Evolutionary conservation across 768 basidiomycete genomes (phyloP), one percentile per base, ranked within the genome.

Genomic region (Dentipellis fragilis): DNA sequence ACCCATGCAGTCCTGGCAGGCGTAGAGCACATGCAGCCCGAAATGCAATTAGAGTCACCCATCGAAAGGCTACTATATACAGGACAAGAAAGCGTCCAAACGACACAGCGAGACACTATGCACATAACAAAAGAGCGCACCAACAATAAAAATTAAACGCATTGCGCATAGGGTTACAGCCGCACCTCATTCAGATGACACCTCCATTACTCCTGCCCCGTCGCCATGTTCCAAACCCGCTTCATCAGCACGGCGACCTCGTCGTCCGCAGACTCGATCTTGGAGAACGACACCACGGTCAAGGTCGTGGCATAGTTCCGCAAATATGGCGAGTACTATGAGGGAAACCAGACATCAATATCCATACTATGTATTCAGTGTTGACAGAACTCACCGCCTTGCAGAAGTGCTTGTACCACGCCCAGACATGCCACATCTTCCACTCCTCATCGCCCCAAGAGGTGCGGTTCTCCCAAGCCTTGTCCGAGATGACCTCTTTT

Each of bases 361-460:
- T 48, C 36, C 29, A 6, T 56, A 58, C 35, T 7, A 6, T 23
- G 14, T 7, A 37, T 45, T 19, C 10, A 23, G 53, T n/a, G n/a
- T n/a, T n/a, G n/a, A n/a, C 35, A 35, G 54, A 39, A 22, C 39
- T 11, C 54, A 93, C 92, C 67, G 72, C 76, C 63, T 90, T 76
- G 68, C 87, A 89, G 72, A 92, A 93, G 62, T 95, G 89, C 57
- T 87, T 75, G 62, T 88, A 93, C 92, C 92, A 94, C 2, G 87
- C 84, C 86, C 89, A 92, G 0, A 85, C 88, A 71, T 89, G 84
- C 90, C 89, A 93, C 1, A 79, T 75, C 64, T 79, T 78, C 92
- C 92, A 94, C 54, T 87, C 84, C 23, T 82, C 80, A 38, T 80
- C 76, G 19, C 74, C 75, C 89, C 89, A 92, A 34, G 72, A 77